Percentiles rank a stretch among this genome's conserved stretches.
These are phyloP conservation scores for Ceratonia siliqua DNA, from an alignment of 306 rosid species.

Conservation along the genomic window DNA sequence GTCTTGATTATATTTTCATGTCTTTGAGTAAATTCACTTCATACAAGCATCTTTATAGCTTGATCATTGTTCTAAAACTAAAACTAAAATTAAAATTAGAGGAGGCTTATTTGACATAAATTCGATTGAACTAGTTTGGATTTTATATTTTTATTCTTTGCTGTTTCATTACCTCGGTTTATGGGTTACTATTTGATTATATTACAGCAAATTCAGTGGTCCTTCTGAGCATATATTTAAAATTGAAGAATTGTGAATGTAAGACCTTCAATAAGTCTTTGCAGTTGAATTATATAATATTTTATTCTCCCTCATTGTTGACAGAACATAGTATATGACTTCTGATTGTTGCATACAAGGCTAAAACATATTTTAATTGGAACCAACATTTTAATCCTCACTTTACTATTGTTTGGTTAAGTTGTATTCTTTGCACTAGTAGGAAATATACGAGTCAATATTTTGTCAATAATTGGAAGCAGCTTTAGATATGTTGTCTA, in stretches of 20 bases:
- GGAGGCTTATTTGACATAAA: not conserved
- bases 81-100: not conserved
- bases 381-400: not conserved
- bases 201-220: not conserved
- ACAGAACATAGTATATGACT: not conserved
- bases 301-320: conserved; percentile 20
- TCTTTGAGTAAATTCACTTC: conserved; percentile 17
- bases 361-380: conserved; percentile 2
- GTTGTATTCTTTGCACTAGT: conserved; percentile 24
- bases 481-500: too few relatives aligned
- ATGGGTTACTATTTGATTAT: not conserved
- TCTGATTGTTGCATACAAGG: conserved; percentile 2
- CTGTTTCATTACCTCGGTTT: not conserved
- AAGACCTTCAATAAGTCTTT: not conserved
- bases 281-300: not conserved
- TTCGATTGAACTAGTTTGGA: conserved; percentile 11
- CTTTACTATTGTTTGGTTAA: conserved; percentile 5
- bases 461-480: conserved; percentile 10
- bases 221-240: not conserved
- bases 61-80: not conserved
- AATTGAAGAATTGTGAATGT: too few relatives aligned
- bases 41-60: not conserved
- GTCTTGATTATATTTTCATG: conserved; percentile 10
- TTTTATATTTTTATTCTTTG: not conserved
- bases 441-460: not conserved